Evolutionary conservation across 116 monocot genomes (phyloP).

Genomic region (Thalassia testudinum): DNA sequence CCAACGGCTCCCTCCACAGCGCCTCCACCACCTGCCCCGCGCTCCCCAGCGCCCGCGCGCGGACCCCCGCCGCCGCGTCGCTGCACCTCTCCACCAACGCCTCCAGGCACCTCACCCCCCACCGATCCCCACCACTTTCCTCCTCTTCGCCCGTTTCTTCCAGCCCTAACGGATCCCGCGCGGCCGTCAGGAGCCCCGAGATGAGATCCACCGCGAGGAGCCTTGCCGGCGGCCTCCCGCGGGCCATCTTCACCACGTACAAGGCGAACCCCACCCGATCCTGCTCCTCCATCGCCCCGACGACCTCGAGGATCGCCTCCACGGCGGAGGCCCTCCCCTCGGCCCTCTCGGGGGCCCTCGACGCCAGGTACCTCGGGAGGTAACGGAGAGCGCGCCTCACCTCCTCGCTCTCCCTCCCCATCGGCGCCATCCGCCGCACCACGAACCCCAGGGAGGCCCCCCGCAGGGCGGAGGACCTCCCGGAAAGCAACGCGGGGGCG

Average conservation of each 20-base stretch:
- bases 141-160: background rate
- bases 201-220: slow-evolving; percentile 70
- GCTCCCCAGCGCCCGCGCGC: slow-evolving; percentile 74
- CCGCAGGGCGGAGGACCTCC: slow-evolving; percentile 39
- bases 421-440: slow-evolving; percentile 20
- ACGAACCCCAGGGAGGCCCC: slow-evolving; percentile 32
- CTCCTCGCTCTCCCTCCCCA: slow-evolving; percentile 28
- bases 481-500: slow-evolving; percentile 28
- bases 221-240: slow-evolving; percentile 53
- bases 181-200: slow-evolving; percentile 31
- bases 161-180: slow-evolving; percentile 26
- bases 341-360: slow-evolving; percentile 62
- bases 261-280: slow-evolving; percentile 37
- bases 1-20: slow-evolving; percentile 24
- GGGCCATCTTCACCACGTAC: slow-evolving; percentile 51
- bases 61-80: slow-evolving; percentile 39
- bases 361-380: slow-evolving; percentile 59
- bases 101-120: slow-evolving; percentile 45
- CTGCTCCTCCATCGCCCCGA: slow-evolving; percentile 38
- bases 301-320: slow-evolving; percentile 51
- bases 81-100: slow-evolving; percentile 49
- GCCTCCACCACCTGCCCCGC: slow-evolving; percentile 35
- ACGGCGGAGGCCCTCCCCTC: slow-evolving; percentile 70
- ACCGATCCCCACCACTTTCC: slow-evolving; percentile 3
- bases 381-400: slow-evolving; percentile 52